phyloP scores from a whole-genome alignment of 139 green algal species.

The Coccomyxa sp. region DNA sequence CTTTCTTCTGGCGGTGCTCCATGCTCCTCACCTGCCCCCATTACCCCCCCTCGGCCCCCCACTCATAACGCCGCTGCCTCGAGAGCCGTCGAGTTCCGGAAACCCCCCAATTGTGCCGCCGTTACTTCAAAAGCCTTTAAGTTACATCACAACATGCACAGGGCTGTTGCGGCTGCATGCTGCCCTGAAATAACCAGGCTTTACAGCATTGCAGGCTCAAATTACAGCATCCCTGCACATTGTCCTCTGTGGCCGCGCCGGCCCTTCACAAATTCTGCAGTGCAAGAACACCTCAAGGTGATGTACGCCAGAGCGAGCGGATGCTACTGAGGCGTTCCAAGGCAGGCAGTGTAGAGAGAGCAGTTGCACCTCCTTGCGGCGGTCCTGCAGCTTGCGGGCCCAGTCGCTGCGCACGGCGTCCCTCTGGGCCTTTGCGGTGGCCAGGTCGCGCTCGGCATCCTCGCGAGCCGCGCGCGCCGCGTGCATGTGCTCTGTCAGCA shows the following conservation, averaged over 20 bases:
- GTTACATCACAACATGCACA: not conserved
- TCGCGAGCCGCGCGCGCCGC: constrained; percentile 64
- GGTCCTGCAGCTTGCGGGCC: constrained; percentile 45
- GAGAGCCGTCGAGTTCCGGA: not conserved
- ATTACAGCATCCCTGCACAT: no score
- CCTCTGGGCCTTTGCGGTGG: constrained; percentile 40
- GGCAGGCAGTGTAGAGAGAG: not conserved
- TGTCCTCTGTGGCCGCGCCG: no score
- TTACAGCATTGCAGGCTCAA: no score
- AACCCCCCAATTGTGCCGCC: not conserved
- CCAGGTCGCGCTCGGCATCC: constrained; percentile 69
- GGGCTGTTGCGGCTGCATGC: no score
- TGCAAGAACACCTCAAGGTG: no score
- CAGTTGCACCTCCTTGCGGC: constrained; percentile 59
- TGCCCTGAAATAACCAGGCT: no score
- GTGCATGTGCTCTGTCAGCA: constrained; percentile 63
- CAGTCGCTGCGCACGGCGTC: constrained; percentile 55
- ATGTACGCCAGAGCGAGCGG: no score
- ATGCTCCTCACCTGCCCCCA: not conserved
- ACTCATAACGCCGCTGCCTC: not conserved
- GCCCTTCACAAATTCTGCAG: no score
- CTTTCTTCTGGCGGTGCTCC: not conserved
- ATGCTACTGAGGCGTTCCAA: no score
- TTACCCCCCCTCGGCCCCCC: not conserved
- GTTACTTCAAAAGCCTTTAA: not conserved